Base-by-base conservation (phyloP, 1,284 basidiomycete genomes). In the Gymnopus androsaceus region DNA sequence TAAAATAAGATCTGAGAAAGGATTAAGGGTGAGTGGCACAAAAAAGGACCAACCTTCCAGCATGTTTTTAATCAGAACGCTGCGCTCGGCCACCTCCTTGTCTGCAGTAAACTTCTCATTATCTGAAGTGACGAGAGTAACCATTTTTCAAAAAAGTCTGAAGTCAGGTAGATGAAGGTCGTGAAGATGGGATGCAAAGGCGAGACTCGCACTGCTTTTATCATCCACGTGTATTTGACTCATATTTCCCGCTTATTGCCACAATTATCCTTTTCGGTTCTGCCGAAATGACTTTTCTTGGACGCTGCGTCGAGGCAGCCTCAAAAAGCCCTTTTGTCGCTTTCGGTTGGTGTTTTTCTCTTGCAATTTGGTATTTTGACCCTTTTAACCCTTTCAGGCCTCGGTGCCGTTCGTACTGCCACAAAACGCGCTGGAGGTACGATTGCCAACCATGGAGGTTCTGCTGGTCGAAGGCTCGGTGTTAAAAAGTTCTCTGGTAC, bases 61-160 rank as follows among this genome's bases (percentile, higher is more conserved):
- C 96, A 99, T 98, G 80, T 97, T 95, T 83, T 97, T 98, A 77
- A 99, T 97, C 66, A 99, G 86, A 17, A 96, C 92, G 62, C 88
- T 93, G 70, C 95, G 91, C 78, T 95, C 93, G 57, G 94, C 95
- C 56, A 99, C 92, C 63, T 96, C 93, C 74, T 90, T 91, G 70
- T 98, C 95, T 63, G 96, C 92, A 60, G 84, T 84, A 76, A 98
- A 99, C 63, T 91, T 85, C 75, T 98, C 96, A 67, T 94, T 95
- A 75, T 99, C 96, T 46, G 96, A 98, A 49, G 95, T 92, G 67
- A 87, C 84, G 72, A 92, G 87, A 64, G 85, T 80, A 68, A 91
- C 87, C 88, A 91, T 90, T 65, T 66, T 67, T 40, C 17, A 51
- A 60, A 57, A 54, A 46, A 28, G 25, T 38, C 14, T 42, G 17